Conservation (phyloP, 768 basidiomycete genomes). For the Trametes gibbosa region DNA sequence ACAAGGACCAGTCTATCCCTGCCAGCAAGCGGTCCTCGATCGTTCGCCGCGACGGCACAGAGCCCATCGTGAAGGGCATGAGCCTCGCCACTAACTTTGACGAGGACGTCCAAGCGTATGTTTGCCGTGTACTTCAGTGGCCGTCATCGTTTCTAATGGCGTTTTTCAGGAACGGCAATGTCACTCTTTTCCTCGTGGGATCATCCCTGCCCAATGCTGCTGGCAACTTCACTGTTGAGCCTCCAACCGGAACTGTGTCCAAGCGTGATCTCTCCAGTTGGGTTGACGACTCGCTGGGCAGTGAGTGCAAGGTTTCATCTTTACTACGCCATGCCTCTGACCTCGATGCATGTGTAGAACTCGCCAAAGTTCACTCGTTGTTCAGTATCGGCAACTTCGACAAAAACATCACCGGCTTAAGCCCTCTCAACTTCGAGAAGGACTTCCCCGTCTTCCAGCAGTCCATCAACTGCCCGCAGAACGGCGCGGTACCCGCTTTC, state of each 20-base stretch:
- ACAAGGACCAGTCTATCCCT: constrained; percentile 45
- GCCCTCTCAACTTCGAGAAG: constrained; percentile 23
- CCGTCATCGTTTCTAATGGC: not conserved
- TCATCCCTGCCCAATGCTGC: constrained; percentile 11
- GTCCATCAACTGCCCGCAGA: constrained; percentile 19
- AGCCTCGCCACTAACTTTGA: constrained; percentile 40
- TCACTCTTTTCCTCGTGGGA: constrained; percentile 13
- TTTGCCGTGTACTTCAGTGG: not conserved
- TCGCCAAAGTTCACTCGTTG: not conserved
- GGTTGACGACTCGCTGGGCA: not conserved
- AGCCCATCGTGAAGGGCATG: constrained; percentile 38
- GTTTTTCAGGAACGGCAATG: constrained; percentile 8
- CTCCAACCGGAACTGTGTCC: not conserved
- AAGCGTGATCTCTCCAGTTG: constrained; percentile 16
- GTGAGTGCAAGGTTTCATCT: no score
- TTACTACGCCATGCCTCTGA: no score
- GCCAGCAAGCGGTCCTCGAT: constrained; percentile 27
- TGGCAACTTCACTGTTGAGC: constrained; percentile 9
- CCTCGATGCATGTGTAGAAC: no score
- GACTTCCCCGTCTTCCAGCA: constrained; percentile 21
- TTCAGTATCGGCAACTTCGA: constrained; percentile 19
- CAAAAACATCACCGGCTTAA: constrained; percentile 13
- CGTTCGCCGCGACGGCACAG: constrained; percentile 34
- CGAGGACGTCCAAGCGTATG: constrained; percentile 20
- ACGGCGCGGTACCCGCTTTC: constrained; percentile 17